These are phyloP conservation scores for Hydnum rufescens DNA, from an alignment of 768 basidiomycete genomes.

Conservation along the genomic window DNA sequence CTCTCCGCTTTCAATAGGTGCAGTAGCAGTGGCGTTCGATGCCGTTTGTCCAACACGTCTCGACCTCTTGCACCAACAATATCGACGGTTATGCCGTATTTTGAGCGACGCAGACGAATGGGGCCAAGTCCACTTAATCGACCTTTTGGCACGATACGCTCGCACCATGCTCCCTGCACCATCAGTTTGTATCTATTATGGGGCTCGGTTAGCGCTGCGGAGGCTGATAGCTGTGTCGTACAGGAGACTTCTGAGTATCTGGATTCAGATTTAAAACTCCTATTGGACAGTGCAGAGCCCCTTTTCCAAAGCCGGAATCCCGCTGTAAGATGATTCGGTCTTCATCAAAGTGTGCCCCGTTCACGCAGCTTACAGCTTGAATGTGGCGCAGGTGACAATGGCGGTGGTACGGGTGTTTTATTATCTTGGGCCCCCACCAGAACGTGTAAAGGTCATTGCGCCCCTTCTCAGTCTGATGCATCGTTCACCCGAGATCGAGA, in stretches of 20 bases:
- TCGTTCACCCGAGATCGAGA: conserved; percentile 47
- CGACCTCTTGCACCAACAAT: conserved; percentile 78
- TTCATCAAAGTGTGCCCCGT: not conserved
- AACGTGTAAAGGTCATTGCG: conserved; percentile 34
- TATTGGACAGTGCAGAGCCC: conserved; percentile 51
- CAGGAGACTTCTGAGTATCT: conserved; percentile 8
- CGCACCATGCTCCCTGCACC: conserved; percentile 43
- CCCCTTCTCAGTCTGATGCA: conserved; percentile 61
- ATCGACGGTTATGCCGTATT: conserved; percentile 62
- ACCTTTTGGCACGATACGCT: conserved; percentile 64
- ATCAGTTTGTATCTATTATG: not conserved
- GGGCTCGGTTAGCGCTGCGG: not conserved
- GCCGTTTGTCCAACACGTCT: conserved; percentile 71
- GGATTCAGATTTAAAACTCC: conserved; percentile 59
- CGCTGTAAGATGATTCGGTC: conserved; percentile 36
- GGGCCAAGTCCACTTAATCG: conserved; percentile 72
- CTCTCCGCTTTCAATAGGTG: conserved; percentile 75
- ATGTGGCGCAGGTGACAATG: conserved; percentile 43
- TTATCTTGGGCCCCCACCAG: conserved; percentile 43
- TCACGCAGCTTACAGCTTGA: no score
- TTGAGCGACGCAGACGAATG: conserved; percentile 89
- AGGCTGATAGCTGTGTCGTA: not conserved
- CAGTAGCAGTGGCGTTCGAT: conserved; percentile 69
- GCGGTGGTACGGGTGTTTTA: conserved; percentile 56
- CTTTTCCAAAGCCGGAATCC: conserved; percentile 75